A percentile compares a stretch with the other conserved stretches of the same genome.
These are phyloP conservation scores for Phytomonas sp. DNA, from an alignment of 208 protist species.

Conservation along the genomic window DNA sequence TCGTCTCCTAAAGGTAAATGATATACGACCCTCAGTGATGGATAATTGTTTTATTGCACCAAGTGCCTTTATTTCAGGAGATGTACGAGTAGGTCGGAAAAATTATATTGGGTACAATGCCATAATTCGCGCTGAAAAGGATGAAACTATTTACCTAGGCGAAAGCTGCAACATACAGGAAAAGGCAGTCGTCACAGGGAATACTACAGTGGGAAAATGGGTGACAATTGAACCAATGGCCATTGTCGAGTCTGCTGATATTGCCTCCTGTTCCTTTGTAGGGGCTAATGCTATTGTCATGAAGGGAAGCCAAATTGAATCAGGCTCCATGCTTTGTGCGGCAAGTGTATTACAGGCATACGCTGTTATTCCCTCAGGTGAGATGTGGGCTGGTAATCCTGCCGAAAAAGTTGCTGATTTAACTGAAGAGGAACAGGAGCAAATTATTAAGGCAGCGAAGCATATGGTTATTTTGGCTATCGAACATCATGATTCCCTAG, in stretches of 20 bases:
- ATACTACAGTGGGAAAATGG: constrained; percentile 83
- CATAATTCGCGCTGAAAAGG: constrained; percentile 73
- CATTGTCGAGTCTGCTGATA: constrained; percentile 78
- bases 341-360: constrained; percentile 81
- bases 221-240: constrained; percentile 85
- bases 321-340: constrained; percentile 78
- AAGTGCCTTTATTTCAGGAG: constrained; percentile 71
- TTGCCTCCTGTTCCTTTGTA: constrained; percentile 86
- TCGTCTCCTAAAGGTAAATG: constrained; percentile 61
- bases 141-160: constrained; percentile 74
- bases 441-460: constrained; percentile 86
- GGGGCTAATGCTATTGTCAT: constrained; percentile 80
- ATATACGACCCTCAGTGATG: constrained; percentile 66
- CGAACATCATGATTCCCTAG: constrained; percentile 85
- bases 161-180: constrained; percentile 89
- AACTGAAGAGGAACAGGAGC: constrained; percentile 79
- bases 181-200: constrained; percentile 80
- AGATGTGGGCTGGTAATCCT: constrained; percentile 90
- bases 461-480: constrained; percentile 84
- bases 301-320: constrained; percentile 78
- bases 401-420: constrained; percentile 81
- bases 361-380: constrained; percentile 82
- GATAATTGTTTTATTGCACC: constrained; percentile 89
- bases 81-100: constrained; percentile 81
- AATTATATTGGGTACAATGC: constrained; percentile 89